A percentile compares a stretch with the other conserved stretches of the same genome.
Conservation (phyloP, 2,329 filamentous ascomycete genomes). For the Alternaria postmessia region DNA sequence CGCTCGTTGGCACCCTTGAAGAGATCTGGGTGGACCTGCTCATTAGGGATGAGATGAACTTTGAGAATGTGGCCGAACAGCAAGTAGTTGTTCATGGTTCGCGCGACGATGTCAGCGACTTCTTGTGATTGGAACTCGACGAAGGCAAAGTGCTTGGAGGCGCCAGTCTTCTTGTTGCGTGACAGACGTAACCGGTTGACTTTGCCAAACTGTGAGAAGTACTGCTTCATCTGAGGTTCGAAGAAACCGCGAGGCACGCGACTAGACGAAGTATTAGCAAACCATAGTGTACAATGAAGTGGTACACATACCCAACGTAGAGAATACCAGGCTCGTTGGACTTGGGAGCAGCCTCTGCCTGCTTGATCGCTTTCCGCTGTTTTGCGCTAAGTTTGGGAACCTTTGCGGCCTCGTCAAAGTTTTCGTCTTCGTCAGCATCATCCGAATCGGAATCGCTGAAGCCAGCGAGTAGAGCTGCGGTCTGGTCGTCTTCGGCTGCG, state of each 20-base stretch:
- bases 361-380: slow-evolving; percentile 55
- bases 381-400: slow-evolving; percentile 39
- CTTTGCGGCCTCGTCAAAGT: slow-evolving; percentile 49
- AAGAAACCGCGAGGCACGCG: slow-evolving; percentile 96
- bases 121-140: slow-evolving; percentile 81
- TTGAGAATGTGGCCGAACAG: slow-evolving; percentile 94
- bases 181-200: slow-evolving; percentile 83
- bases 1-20: slow-evolving; percentile 92
- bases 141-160: slow-evolving; percentile 93
- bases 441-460: slow-evolving; percentile 58
- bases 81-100: slow-evolving; percentile 98
- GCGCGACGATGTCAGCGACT: slow-evolving; percentile 89
- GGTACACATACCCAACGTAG: slow-evolving; percentile 73
- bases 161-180: slow-evolving; percentile 89
- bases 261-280: slow-evolving; percentile 44
- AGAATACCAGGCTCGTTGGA: slow-evolving; percentile 75
- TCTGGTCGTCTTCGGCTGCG: slow-evolving; percentile 55
- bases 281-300: neutral
- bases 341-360: slow-evolving; percentile 60
- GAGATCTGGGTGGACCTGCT: slow-evolving; percentile 79
- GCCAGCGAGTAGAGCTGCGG: slow-evolving; percentile 60
- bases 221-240: slow-evolving; percentile 91
- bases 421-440: slow-evolving; percentile 45
- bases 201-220: slow-evolving; percentile 91
- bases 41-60: slow-evolving; percentile 78